These are phyloP conservation scores for Boletellus sp. DNA, from an alignment of 1,284 basidiomycete species.

Conservation along the genomic window DNA sequence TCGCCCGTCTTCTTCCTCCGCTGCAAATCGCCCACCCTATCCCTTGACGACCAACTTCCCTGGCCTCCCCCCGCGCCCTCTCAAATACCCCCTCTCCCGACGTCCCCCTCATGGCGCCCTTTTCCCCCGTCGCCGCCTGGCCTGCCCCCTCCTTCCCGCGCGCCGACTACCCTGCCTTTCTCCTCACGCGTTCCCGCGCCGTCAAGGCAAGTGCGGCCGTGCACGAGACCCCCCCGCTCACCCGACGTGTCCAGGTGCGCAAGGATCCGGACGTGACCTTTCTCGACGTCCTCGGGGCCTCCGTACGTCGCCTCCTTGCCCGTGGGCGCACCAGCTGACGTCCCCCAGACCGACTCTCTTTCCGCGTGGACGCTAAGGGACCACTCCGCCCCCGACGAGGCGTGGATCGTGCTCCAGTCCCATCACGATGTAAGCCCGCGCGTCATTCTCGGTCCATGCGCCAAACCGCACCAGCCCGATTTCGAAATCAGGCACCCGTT, in stretches of 20 bases:
- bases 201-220: conserved; percentile 41
- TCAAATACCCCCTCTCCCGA: conserved; percentile 27
- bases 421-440: conserved; percentile 54
- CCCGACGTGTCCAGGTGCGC: conserved; percentile 16
- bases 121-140: neutral
- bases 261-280: conserved; percentile 29
- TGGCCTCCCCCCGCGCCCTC: conserved; percentile 9
- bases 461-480: too few species aligned
- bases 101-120: neutral
- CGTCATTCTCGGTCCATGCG: neutral
- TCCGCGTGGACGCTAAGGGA: conserved; percentile 48
- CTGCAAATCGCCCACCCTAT: conserved; percentile 31
- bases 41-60: conserved; percentile 37
- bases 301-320: conserved; percentile 12
- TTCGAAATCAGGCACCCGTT: conserved; percentile 23
- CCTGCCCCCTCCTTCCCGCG: too few species aligned
- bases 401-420: conserved; percentile 56
- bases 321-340: too few species aligned
- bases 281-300: conserved; percentile 24
- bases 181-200: conserved; percentile 48
- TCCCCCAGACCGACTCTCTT: conserved; percentile 13
- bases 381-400: conserved; percentile 30
- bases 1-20: conserved; percentile 16
- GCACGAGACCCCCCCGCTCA: conserved; percentile 2
- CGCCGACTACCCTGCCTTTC: conserved; percentile 44